These are phyloP conservation scores for Coprinopsis strossmayeri DNA, from an alignment of 768 basidiomycete species.

Conservation along the genomic window DNA sequence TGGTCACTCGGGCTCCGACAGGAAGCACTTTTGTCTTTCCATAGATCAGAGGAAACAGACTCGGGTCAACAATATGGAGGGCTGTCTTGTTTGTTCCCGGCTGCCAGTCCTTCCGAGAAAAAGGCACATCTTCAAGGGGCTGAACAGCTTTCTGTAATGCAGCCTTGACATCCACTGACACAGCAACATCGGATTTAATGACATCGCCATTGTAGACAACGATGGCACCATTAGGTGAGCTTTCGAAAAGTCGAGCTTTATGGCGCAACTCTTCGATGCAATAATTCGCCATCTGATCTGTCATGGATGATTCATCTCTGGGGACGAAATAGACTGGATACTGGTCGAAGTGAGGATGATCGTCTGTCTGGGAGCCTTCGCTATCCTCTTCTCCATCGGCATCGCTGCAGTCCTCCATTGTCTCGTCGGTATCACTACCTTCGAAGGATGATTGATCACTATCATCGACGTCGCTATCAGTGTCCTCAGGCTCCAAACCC, in stretches of 20 bases:
- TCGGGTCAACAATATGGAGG: constrained; percentile 37
- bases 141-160: constrained; percentile 16
- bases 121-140: constrained; percentile 28
- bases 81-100: constrained; percentile 33
- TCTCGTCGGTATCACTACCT: too few species aligned
- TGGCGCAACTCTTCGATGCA: constrained; percentile 19
- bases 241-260: constrained; percentile 13
- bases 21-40: constrained; percentile 10
- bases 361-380: too few species aligned
- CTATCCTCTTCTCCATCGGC: too few species aligned
- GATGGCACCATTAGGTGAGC: constrained; percentile 11
- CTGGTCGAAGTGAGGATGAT: not conserved
- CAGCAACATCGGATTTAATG: constrained; percentile 25
- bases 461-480: not conserved
- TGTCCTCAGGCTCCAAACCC: not conserved
- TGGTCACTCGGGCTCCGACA: constrained; percentile 1
- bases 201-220: constrained; percentile 16
- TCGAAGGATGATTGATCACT: not conserved
- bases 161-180: constrained; percentile 15
- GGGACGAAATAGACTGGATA: not conserved
- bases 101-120: constrained; percentile 34
- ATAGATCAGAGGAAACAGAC: constrained; percentile 31
- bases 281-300: constrained; percentile 16
- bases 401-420: too few species aligned
- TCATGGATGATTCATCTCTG: constrained; percentile 1